Conservation (phyloP, 306 rosid genomes). For the Castanea mollissima region DNA sequence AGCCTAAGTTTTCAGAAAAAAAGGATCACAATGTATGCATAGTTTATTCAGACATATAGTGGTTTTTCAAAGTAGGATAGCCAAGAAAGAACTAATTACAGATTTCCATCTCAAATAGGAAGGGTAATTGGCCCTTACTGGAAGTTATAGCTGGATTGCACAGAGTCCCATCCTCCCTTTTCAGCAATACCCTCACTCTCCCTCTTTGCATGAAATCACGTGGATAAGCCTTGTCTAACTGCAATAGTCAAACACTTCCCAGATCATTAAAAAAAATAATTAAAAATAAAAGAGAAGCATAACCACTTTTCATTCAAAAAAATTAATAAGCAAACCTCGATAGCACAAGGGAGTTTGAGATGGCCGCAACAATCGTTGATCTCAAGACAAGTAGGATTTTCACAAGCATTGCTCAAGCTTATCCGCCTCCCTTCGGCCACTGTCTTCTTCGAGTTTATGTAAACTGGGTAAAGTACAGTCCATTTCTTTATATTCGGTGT, state of each 20-base stretch:
- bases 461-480: conserved; percentile 78
- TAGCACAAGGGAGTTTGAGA: conserved; percentile 67
- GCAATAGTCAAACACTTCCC: conserved; percentile 12
- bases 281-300: neutral
- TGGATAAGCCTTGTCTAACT: conserved; percentile 87
- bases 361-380: conserved; percentile 80
- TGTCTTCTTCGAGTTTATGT: conserved; percentile 81
- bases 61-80: neutral
- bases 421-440: conserved; percentile 88
- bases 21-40: neutral
- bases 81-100: neutral
- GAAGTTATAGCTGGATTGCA: conserved; percentile 61
- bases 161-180: conserved; percentile 76
- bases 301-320: neutral
- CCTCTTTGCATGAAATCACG: conserved; percentile 93
- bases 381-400: conserved; percentile 82
- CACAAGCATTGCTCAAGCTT: conserved; percentile 59
- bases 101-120: neutral
- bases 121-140: conserved; percentile 39
- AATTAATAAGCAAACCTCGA: conserved; percentile 53
- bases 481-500: conserved; percentile 64
- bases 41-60: neutral
- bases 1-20: neutral
- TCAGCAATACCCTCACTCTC: conserved; percentile 76
- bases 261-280: neutral